Percentiles rank a stretch among this genome's conserved stretches.
Evolutionary conservation across 1,139 yeast genomes (phyloP).

Genomic region (Diutina pseudorugosa): DNA sequence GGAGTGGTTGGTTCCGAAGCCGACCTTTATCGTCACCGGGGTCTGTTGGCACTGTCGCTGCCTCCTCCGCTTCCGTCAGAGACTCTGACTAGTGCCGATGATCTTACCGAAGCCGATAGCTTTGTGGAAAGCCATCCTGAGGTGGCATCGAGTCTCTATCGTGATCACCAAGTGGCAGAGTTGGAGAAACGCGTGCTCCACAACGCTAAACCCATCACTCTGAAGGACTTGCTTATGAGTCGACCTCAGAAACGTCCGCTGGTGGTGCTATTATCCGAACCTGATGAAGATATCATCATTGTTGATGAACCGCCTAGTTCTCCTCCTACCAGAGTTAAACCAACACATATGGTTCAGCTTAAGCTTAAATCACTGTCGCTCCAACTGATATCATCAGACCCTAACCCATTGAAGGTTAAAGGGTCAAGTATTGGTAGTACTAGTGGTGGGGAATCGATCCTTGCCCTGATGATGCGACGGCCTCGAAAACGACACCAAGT

Average conservation of each 20-base stretch:
- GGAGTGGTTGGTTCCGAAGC: neutral
- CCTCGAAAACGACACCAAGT: constrained; percentile 10
- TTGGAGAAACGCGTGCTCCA: neutral
- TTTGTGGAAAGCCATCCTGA: neutral
- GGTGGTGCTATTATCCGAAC: neutral
- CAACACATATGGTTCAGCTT: neutral
- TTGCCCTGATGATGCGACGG: constrained; percentile 6
- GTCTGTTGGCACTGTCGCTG: neutral
- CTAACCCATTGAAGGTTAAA: neutral
- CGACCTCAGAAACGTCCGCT: neutral
- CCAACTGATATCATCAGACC: neutral
- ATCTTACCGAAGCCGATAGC: neutral
- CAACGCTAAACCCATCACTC: neutral
- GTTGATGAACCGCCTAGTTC: neutral
- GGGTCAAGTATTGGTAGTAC: neutral
- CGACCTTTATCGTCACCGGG: neutral
- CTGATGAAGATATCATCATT: neutral
- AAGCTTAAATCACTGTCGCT: neutral
- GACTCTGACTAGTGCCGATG: neutral
- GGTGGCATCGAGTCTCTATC: neutral
- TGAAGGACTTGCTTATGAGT: neutral
- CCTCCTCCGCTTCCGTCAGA: neutral
- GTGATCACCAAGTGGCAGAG: neutral
- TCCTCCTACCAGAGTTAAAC: no score
- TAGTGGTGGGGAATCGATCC: neutral